phyloP scores from a whole-genome alignment of 371 early-diverging fungal genomes.

The Mortierella sp. region DNA sequence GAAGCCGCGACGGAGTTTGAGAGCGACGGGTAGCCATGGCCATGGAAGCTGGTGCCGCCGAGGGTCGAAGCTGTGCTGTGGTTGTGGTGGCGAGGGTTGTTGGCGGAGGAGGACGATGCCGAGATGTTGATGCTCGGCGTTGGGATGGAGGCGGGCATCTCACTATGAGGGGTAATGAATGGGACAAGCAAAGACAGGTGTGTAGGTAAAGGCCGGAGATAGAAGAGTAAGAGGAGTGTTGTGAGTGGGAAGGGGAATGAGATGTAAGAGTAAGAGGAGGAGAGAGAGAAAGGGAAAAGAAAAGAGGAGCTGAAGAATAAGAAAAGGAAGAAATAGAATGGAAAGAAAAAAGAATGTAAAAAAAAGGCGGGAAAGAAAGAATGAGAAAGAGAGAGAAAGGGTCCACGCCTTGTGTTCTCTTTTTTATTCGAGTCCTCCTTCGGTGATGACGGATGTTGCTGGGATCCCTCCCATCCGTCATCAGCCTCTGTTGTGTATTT shows the following conservation, averaged over 20 bases:
- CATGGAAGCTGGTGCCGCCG: conserved; percentile 3
- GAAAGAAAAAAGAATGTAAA: not conserved
- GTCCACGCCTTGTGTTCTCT: too few relatives aligned
- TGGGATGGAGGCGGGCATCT: conserved; percentile 50
- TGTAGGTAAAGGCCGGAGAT: not conserved
- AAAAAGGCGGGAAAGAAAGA: conserved; percentile 1
- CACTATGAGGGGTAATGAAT: not conserved
- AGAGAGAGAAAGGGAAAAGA: conserved; percentile 5
- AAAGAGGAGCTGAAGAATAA: not conserved
- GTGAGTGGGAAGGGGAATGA: not conserved
- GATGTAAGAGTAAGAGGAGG: conserved; percentile 12
- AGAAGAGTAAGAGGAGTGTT: not conserved
- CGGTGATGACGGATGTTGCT: too few relatives aligned
- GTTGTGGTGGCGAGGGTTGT: not conserved
- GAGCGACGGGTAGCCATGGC: conserved; percentile 19
- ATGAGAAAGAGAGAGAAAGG: too few relatives aligned
- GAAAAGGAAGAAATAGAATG: conserved; percentile 3
- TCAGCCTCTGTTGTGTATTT: too few relatives aligned
- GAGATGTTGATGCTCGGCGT: conserved; percentile 54
- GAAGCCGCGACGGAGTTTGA: conserved; percentile 34
- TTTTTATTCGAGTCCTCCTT: too few relatives aligned
- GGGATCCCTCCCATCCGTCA: too few relatives aligned
- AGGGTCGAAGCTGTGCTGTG: not conserved
- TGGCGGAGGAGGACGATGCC: conserved; percentile 22
- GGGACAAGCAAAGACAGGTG: not conserved